A percentile compares a stretch with the other conserved stretches of the same genome.
These are phyloP conservation scores for Gigaspora rosea DNA, from an alignment of 192 early-diverging fungal species.

Conservation along the genomic window DNA sequence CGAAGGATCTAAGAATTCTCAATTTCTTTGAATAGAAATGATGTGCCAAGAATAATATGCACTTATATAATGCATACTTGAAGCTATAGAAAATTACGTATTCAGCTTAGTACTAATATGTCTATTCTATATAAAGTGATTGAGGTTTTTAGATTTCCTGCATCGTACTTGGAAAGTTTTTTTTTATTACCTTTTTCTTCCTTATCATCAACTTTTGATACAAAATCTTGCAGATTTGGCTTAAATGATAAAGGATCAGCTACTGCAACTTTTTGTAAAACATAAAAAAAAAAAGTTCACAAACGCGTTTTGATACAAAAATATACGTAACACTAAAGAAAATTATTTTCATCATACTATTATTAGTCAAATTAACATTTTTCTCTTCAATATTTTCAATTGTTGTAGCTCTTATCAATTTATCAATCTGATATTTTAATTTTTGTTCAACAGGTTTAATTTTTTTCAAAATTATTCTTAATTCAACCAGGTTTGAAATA, in stretches of 20 bases:
- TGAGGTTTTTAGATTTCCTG: too few relatives aligned
- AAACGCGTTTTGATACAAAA: constrained; percentile 25
- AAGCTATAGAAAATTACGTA: too few relatives aligned
- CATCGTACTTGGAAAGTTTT: too few relatives aligned
- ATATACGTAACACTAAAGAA: not conserved
- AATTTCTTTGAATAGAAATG: too few relatives aligned
- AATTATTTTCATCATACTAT: not conserved
- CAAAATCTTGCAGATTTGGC: constrained; percentile 79
- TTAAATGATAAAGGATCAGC: constrained; percentile 88
- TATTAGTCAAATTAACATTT: constrained; percentile 21
- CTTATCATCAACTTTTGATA: constrained; percentile 43
- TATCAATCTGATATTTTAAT: constrained; percentile 97
- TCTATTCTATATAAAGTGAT: too few relatives aligned
- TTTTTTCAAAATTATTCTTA: constrained; percentile 86
- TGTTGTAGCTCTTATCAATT: constrained; percentile 74
- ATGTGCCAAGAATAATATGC: too few relatives aligned
- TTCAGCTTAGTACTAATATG: too few relatives aligned
- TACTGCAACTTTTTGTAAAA: constrained; percentile 28
- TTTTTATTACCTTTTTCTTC: constrained; percentile 29
- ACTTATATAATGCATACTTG: too few relatives aligned
- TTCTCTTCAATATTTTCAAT: constrained; percentile 48
- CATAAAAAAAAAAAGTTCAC: not conserved
- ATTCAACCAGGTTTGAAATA: constrained; percentile 71
- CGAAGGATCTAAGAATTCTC: too few relatives aligned
- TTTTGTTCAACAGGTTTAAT: constrained; percentile 92